Percentiles rank a stretch among this genome's conserved stretches.
Conservation (phyloP, 1,139 yeast genomes). For the Yamadazyma friedrichii region DNA sequence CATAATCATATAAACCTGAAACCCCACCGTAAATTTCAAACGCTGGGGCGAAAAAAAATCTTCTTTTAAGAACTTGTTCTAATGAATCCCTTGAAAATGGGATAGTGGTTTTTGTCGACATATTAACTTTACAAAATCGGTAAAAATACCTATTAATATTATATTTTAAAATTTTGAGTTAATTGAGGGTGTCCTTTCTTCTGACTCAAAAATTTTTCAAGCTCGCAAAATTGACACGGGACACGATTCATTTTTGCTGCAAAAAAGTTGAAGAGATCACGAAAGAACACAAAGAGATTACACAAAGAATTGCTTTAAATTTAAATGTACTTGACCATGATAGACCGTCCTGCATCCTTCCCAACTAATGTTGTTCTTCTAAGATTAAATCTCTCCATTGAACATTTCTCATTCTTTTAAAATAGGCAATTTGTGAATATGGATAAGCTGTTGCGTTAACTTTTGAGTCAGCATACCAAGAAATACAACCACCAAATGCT, state of each 20-base stretch:
- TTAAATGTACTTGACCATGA: no score
- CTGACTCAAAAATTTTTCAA: constrained; percentile 2
- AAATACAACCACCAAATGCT: constrained; percentile 41
- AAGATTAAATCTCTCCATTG: constrained; percentile 26
- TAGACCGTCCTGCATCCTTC: no score
- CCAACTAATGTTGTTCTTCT: constrained; percentile 1
- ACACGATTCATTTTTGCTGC: not conserved
- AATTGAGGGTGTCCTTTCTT: not conserved
- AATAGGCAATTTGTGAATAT: constrained; percentile 35
- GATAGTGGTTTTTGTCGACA: constrained; percentile 21
- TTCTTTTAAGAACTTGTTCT: constrained; percentile 88
- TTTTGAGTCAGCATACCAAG: constrained; percentile 37
- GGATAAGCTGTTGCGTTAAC: constrained; percentile 39
- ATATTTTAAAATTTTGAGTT: not conserved
- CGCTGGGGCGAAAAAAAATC: constrained; percentile 97
- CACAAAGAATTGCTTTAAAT: no score
- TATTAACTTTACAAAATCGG: not conserved
- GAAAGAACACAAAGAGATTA: no score
- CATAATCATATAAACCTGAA: constrained; percentile 95
- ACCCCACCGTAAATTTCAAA: constrained; percentile 98
- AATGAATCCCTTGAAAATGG: constrained; percentile 80
- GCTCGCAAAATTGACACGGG: no score
- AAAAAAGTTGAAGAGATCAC: no score
- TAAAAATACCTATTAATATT: not conserved
- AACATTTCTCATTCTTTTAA: constrained; percentile 29